Evolutionary conservation across 1,284 basidiomycete genomes (phyloP).

Genomic region (Anthracocystis panici-leucophaei): DNA sequence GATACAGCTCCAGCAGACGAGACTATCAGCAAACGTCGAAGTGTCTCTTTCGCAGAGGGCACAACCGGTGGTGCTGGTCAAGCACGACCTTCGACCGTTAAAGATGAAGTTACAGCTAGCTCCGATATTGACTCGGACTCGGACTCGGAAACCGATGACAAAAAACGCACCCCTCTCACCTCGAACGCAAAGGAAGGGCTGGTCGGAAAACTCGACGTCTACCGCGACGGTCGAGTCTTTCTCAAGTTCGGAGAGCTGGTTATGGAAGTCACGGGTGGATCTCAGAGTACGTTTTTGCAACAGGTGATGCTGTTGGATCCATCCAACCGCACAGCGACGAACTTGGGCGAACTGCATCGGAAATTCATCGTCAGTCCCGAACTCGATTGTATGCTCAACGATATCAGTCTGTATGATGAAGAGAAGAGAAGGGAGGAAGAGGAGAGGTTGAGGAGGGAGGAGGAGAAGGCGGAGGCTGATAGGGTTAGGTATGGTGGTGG

Average conservation of each 20-base stretch:
- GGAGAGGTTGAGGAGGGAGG: constrained; percentile 10
- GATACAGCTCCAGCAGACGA: not conserved
- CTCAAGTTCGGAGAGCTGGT: constrained; percentile 61
- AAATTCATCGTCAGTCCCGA: constrained; percentile 88
- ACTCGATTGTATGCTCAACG: constrained; percentile 80
- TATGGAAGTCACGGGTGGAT: constrained; percentile 77
- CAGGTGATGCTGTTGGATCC: constrained; percentile 83
- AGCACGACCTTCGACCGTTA: constrained; percentile 17
- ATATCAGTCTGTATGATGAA: constrained; percentile 61
- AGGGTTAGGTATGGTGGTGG: constrained; percentile 27
- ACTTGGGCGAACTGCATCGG: constrained; percentile 86
- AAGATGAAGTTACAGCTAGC: constrained; percentile 13
- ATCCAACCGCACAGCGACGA: constrained; percentile 75
- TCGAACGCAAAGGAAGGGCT: constrained; percentile 49
- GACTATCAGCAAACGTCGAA: constrained; percentile 30
- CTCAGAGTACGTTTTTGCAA: constrained; percentile 88
- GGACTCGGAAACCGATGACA: constrained; percentile 29
- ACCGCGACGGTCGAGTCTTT: constrained; percentile 61
- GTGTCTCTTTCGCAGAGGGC: constrained; percentile 59
- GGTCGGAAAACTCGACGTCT: constrained; percentile 63
- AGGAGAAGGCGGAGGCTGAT: constrained; percentile 30
- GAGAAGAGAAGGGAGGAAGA: constrained; percentile 26
- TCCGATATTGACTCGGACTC: constrained; percentile 27
- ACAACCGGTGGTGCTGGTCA: constrained; percentile 50
- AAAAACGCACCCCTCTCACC: constrained; percentile 19